Evolutionary conservation across 495 filamentous ascomycete genomes (phyloP).

Genomic region (Lepraria neglecta): DNA sequence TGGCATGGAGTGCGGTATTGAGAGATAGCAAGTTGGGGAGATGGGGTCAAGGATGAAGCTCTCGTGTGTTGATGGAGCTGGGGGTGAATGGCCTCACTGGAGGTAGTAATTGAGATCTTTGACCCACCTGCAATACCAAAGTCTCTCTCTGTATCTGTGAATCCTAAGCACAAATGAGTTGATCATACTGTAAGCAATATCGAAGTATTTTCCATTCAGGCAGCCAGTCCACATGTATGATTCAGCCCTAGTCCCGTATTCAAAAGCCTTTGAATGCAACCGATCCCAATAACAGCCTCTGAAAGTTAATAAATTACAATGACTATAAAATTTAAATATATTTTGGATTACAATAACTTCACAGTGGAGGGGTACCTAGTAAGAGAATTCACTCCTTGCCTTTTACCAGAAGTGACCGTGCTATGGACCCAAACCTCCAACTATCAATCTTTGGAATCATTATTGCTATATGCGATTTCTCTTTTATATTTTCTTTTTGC

Average conservation of each 20-base stretch:
- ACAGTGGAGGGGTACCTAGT: conserved; percentile 35
- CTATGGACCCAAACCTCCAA: conserved; percentile 51
- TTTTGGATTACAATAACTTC: no score
- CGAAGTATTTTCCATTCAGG: no score
- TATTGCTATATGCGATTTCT: conserved; percentile 1
- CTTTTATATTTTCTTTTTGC: conserved; percentile 7
- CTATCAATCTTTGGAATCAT: conserved; percentile 55
- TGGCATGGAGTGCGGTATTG: not conserved
- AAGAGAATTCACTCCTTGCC: conserved; percentile 60
- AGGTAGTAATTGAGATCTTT: conserved; percentile 3
- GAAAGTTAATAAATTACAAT: no score
- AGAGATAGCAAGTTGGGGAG: not conserved
- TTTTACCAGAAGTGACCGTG: conserved; percentile 67
- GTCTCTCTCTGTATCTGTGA: not conserved
- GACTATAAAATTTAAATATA: no score
- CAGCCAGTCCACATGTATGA: no score
- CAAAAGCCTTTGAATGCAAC: no score
- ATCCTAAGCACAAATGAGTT: no score
- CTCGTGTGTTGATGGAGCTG: not conserved
- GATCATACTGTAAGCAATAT: no score
- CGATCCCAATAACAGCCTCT: no score
- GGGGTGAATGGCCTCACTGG: not conserved
- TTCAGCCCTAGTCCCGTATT: no score
- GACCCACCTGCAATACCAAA: not conserved
- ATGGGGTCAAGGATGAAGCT: not conserved